Evolutionary conservation across 257 asterid genomes (phyloP).

Genomic region (Fraxinus pennsylvanica): DNA sequence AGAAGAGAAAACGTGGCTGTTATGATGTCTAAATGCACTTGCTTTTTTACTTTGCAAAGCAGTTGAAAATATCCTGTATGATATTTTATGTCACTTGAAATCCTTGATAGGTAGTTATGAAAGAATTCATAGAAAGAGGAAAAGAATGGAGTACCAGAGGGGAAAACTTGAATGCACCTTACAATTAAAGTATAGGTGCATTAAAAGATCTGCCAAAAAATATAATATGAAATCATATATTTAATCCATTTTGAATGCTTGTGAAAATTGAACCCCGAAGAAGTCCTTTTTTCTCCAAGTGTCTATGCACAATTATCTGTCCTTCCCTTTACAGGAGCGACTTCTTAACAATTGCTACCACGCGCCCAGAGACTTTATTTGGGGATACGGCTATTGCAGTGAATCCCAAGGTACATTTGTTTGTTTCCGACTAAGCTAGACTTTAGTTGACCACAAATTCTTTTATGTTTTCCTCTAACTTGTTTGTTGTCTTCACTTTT

Average conservation of each 20-base stretch:
- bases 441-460: background rate
- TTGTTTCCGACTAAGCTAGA: background rate
- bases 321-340: slow-evolving; percentile 61
- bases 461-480: slow-evolving; percentile 11
- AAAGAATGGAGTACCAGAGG: slow-evolving; percentile 6
- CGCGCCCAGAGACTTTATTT: slow-evolving; percentile 97
- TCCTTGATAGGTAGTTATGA: slow-evolving; percentile 7
- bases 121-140: background rate
- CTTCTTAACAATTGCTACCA: slow-evolving; percentile 89
- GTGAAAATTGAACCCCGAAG: background rate
- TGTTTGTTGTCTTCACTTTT: background rate
- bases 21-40: background rate
- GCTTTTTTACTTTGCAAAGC: background rate
- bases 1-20: background rate
- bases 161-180: slow-evolving; percentile 25
- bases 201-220: slow-evolving; percentile 14
- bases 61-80: background rate
- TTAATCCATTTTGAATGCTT: slow-evolving; percentile 10
- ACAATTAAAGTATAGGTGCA: slow-evolving; percentile 18
- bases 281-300: slow-evolving; percentile 16
- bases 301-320: background rate
- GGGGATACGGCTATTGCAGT: slow-evolving; percentile 97
- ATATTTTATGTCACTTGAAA: background rate
- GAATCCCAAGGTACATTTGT: slow-evolving; percentile 71
- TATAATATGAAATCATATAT: slow-evolving; percentile 8